Percentiles rank a stretch among this genome's conserved stretches.
phyloP scores from a whole-genome alignment of 306 rosid genomes.

The Ormosia semicastrata region DNA sequence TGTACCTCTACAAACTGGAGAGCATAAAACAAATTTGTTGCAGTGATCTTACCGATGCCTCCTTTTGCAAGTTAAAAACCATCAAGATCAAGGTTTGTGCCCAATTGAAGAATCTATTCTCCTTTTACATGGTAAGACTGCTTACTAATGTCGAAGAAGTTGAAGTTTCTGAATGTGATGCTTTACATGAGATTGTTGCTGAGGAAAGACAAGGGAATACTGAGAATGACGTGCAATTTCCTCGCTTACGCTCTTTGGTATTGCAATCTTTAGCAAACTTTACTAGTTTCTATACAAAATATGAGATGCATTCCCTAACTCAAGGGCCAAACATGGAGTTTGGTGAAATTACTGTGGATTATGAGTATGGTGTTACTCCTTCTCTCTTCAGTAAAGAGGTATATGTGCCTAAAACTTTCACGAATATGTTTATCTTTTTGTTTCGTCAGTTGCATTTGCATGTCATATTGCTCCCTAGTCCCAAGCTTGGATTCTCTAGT shows the following conservation, averaged over 20 bases:
- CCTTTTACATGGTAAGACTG: background rate
- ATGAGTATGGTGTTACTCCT: no score
- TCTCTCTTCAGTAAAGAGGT: no score
- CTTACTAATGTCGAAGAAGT: constrained; percentile 20
- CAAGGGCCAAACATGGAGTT: background rate
- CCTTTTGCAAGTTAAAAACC: constrained; percentile 23
- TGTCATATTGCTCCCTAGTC: no score
- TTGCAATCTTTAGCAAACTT: background rate
- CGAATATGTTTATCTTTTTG: no score
- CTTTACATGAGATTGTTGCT: background rate
- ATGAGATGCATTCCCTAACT: background rate
- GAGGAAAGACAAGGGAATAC: background rate
- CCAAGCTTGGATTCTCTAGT: no score
- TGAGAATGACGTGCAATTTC: background rate
- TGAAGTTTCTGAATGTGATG: constrained; percentile 13
- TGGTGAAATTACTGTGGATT: background rate
- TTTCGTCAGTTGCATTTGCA: no score
- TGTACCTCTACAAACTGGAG: background rate
- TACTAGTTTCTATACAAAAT: background rate
- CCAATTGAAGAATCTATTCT: constrained; percentile 17
- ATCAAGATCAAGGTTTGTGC: background rate
- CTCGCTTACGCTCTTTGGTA: background rate
- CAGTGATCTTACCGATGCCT: background rate
- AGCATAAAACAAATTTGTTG: constrained; percentile 10
- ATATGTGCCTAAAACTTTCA: no score